Base-by-base conservation (phyloP, 2,329 filamentous ascomycete species). In the Huntiella moniliformis region DNA sequence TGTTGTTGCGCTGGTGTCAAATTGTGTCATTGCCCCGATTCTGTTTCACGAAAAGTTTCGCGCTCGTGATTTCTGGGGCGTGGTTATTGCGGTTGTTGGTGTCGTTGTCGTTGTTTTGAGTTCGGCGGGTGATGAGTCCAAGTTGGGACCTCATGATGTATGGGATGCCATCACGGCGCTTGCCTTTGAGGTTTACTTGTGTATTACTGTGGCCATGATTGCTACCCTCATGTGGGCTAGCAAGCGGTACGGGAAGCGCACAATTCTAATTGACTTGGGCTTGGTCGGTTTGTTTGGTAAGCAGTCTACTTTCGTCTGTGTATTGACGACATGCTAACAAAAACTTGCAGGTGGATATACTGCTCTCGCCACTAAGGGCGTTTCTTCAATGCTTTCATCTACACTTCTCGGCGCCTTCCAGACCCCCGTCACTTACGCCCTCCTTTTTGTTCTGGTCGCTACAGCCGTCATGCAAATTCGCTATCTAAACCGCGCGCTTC, bases 401-500 rank as follows among this genome's bases (percentile, higher is more conserved):
- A 93, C 82, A 0, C 72, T 96, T 15, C 84, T 87, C 70, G 77
- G 82, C 54, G 84, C 84, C 12, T 83, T 98, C 52, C 80, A 85
- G 0, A 96, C 88, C 33, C 87, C 88, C 0, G 80, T 98, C 50
- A 92, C 86, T 15, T 98, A 96, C 57, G 73, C 77, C 1, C 72
- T 98, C n/a, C 60, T 91, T 6, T 66, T 81, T 43, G 71, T 96
- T 42, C 71, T 98, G 18, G 68, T 91, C 13, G 72, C 67, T 39
- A 96, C 88, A 1, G 91, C 91, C 5, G 67, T 98, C 50, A 86
- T 96, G 81, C 91, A 98, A 63, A 88, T 98, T 54, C 88, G 85
- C 58, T 98, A 96, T 58, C 74, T 98, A 58, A 98, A 96, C 64
- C 82, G 72, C 53, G 70, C 73, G 1, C 67, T 98, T 44, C 87